These are phyloP conservation scores for Aspergillus jensenii DNA, from an alignment of 2,329 filamentous ascomycete genomes.

Conservation along the genomic window DNA sequence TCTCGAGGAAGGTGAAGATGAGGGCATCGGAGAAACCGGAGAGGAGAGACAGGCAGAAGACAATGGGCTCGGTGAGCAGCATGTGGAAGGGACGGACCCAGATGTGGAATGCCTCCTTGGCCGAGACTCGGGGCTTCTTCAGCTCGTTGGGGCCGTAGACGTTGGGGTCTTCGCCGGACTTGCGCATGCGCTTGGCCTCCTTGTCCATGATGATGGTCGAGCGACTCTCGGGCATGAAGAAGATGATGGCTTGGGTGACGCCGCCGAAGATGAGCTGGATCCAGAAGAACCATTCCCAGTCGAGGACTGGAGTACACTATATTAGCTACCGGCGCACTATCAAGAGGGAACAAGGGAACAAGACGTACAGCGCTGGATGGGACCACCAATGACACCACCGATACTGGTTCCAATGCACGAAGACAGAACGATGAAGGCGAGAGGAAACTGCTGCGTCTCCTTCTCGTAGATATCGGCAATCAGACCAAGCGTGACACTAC, in stretches of 20 bases:
- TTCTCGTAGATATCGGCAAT: conserved; percentile 72
- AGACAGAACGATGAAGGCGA: conserved; percentile 73
- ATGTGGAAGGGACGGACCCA: conserved; percentile 69
- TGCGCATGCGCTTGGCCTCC: conserved; percentile 57
- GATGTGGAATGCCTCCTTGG: conserved; percentile 38
- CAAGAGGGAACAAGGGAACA: neutral
- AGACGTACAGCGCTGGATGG: conserved; percentile 49
- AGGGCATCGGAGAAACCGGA: conserved; percentile 72
- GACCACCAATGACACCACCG: conserved; percentile 54
- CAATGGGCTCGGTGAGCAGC: conserved; percentile 73
- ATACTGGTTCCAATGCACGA: conserved; percentile 73
- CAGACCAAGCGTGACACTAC: conserved; percentile 72
- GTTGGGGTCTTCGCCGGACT: conserved; percentile 54
- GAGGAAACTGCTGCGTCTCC: conserved; percentile 70
- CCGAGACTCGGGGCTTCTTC: conserved; percentile 48
- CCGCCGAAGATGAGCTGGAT: conserved; percentile 59
- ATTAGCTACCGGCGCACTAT: neutral
- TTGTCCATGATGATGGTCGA: conserved; percentile 57
- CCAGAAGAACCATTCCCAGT: conserved; percentile 64
- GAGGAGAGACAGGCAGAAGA: conserved; percentile 68
- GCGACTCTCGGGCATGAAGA: conserved; percentile 63
- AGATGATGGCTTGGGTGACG: conserved; percentile 51
- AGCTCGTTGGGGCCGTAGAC: conserved; percentile 66
- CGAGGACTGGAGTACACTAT: neutral
- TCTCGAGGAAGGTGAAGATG: conserved; percentile 77